phyloP scores from a whole-genome alignment of 148 eudicot genomes.

The Suaeda aralocaspica region DNA sequence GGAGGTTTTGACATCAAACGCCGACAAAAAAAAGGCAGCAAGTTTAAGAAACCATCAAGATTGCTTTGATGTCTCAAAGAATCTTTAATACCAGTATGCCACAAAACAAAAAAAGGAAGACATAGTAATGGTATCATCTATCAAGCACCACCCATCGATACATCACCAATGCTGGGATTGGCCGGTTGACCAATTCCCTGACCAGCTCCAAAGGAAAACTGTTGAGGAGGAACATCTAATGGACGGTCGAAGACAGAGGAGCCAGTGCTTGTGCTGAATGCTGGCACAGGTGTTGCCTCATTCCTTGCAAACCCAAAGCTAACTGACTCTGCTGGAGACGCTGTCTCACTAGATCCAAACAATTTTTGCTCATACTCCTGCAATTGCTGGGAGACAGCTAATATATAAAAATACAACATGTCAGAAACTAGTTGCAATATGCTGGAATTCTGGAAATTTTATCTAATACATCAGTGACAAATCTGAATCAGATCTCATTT shows the following conservation, averaged over 20 bases:
- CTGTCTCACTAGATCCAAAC: constrained; percentile 40
- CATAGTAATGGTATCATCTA: background rate
- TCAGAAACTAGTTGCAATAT: too few relatives aligned
- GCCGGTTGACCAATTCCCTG: constrained; percentile 31
- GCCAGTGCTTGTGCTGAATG: constrained; percentile 38
- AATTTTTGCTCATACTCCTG: constrained; percentile 58
- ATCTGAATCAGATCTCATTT: too few relatives aligned
- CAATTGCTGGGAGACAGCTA: constrained; percentile 59
- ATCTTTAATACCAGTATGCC: background rate
- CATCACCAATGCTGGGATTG: constrained; percentile 41
- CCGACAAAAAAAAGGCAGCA: constrained; percentile 17
- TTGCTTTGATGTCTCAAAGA: constrained; percentile 15
- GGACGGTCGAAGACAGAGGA: constrained; percentile 52
- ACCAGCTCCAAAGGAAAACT: constrained; percentile 68
- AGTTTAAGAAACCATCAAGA: constrained; percentile 10
- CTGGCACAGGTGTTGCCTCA: constrained; percentile 38
- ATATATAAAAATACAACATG: constrained; percentile 10
- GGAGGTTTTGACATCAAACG: constrained; percentile 1
- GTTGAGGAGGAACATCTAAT: constrained; percentile 44
- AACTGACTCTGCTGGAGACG: constrained; percentile 39
- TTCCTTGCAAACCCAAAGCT: constrained; percentile 65
- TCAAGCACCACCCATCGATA: constrained; percentile 62
- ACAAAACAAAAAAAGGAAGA: background rate
- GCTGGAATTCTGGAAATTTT: too few relatives aligned
- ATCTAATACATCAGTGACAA: too few relatives aligned